Evolutionary conservation across 176 grass and related monocot species (phyloP).

Genomic region (Oryza nivara): DNA sequence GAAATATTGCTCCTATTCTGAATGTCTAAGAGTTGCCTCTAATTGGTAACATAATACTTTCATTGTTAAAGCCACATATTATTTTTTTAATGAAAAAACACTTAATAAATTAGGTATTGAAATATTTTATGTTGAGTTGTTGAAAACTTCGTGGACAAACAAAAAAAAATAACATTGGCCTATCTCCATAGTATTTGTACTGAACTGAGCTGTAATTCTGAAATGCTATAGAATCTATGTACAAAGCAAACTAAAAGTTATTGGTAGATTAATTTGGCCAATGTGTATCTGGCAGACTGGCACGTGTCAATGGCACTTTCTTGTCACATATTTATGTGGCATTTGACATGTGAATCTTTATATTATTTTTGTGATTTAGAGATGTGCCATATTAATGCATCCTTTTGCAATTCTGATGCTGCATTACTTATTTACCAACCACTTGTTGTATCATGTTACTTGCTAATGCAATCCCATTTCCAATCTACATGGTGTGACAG

Average conservation of each 20-base stretch:
- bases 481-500: neutral
- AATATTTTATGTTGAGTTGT: conserved; percentile 1
- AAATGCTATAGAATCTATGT: conserved; percentile 24
- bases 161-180: neutral
- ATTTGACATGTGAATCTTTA: conserved; percentile 3
- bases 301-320: neutral
- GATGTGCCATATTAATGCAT: neutral
- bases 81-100: no score
- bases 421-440: conserved; percentile 22
- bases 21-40: neutral
- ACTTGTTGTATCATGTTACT: conserved; percentile 18
- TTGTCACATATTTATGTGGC: neutral
- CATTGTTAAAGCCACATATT: no score
- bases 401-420: neutral
- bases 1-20: conserved; percentile 16
- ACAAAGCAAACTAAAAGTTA: conserved; percentile 22
- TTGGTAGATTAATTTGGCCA: conserved; percentile 22
- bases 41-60: no score
- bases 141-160: neutral
- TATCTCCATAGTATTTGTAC: neutral
- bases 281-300: neutral
- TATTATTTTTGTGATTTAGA: neutral
- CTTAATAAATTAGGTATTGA: neutral
- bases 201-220: conserved; percentile 8
- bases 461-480: neutral